These are phyloP conservation scores for Aureobasidium vineae DNA, from an alignment of 2,329 filamentous ascomycete genomes.

Conservation along the genomic window DNA sequence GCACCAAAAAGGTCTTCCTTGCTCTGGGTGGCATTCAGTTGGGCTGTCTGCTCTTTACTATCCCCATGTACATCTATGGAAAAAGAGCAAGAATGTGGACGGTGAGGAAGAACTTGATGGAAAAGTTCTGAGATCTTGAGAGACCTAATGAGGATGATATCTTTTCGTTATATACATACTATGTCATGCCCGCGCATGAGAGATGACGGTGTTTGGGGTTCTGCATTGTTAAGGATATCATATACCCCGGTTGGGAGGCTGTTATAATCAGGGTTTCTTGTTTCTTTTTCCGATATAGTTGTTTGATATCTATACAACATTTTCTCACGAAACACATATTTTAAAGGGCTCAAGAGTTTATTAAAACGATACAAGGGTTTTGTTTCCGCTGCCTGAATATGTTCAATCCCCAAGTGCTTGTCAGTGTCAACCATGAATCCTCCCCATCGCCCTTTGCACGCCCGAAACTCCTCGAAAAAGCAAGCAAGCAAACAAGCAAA, in stretches of 20 bases:
- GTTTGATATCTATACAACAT: not conserved
- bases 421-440: conserved; percentile 9
- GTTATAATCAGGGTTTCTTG: not conserved
- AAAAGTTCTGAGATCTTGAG: conserved; percentile 58
- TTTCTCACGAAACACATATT: not conserved
- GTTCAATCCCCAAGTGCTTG: not conserved
- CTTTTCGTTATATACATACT: not conserved
- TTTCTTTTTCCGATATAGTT: not conserved
- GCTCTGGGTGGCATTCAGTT: conserved; percentile 85
- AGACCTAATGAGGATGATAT: not conserved
- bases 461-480: conserved; percentile 16
- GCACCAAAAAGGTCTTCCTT: conserved; percentile 74
- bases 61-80: conserved; percentile 93
- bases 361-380: not conserved
- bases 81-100: conserved; percentile 96
- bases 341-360: not conserved
- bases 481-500: not conserved
- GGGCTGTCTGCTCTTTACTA: conserved; percentile 67
- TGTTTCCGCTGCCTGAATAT: conserved; percentile 4
- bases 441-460: conserved; percentile 16
- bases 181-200: not conserved
- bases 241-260: conserved; percentile 7
- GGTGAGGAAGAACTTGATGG: conserved; percentile 79
- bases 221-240: not conserved
- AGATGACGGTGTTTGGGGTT: not conserved